Evolutionary conservation across 2,329 filamentous ascomycete genomes (phyloP).

Genomic region (Malbranchea cinnamomea): DNA sequence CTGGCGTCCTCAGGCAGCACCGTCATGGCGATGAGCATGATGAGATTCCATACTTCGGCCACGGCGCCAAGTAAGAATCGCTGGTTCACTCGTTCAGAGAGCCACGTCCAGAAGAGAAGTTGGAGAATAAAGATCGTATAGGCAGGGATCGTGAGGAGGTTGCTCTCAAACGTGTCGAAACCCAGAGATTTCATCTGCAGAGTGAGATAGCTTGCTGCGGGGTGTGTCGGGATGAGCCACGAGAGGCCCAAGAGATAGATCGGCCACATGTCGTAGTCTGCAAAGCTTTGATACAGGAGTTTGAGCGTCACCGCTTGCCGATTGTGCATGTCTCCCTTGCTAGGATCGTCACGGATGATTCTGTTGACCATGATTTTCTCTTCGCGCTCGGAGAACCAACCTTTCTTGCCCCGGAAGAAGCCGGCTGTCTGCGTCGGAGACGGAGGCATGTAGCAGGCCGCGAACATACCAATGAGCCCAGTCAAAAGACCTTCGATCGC

Average conservation of each 20-base stretch:
- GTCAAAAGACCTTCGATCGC: slow-evolving; percentile 34
- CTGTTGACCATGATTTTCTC: slow-evolving; percentile 57
- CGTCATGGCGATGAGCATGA: slow-evolving; percentile 37
- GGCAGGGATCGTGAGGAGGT: slow-evolving; percentile 47
- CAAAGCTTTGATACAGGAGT: slow-evolving; percentile 36
- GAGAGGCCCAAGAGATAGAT: slow-evolving; percentile 36
- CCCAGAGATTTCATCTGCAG: slow-evolving; percentile 36
- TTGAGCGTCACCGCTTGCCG: slow-evolving; percentile 35
- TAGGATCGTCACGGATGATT: slow-evolving; percentile 40
- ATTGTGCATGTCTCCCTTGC: slow-evolving; percentile 48
- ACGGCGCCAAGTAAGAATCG: slow-evolving; percentile 39
- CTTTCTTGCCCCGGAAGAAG: slow-evolving; percentile 43
- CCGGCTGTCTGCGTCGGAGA: slow-evolving; percentile 52
- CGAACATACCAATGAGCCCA: slow-evolving; percentile 38
- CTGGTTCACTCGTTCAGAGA: slow-evolving; percentile 41
- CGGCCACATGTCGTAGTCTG: slow-evolving; percentile 44
- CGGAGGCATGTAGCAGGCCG: slow-evolving; percentile 45
- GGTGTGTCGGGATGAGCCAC: slow-evolving; percentile 27
- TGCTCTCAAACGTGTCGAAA: slow-evolving; percentile 45
- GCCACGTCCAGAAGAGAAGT: slow-evolving; percentile 38
- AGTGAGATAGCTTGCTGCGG: slow-evolving; percentile 24
- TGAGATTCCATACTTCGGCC: slow-evolving; percentile 38
- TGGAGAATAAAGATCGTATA: slow-evolving; percentile 43
- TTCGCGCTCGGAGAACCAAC: slow-evolving; percentile 53
- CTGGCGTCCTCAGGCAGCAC: slow-evolving; percentile 33